These are phyloP conservation scores for Candida dajiaensis DNA, from an alignment of 805 yeast species.

Conservation along the genomic window DNA sequence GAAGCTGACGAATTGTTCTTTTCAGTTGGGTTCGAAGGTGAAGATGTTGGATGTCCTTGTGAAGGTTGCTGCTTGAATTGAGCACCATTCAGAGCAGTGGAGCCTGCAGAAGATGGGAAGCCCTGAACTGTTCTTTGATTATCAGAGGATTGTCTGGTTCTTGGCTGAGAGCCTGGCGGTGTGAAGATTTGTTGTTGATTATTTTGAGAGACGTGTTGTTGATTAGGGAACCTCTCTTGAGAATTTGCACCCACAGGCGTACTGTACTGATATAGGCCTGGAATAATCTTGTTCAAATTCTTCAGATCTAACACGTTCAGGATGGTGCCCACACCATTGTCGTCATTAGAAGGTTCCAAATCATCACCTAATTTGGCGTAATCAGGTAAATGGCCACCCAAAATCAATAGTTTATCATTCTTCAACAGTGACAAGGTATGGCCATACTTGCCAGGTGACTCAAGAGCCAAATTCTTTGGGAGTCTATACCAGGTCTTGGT, in stretches of 20 bases:
- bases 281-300: constrained; percentile 28
- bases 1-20: constrained; percentile 3
- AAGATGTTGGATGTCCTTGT: background rate
- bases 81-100: background rate
- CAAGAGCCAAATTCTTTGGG: constrained; percentile 36
- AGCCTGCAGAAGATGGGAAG: background rate
- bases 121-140: background rate
- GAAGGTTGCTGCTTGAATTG: background rate
- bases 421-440: constrained; percentile 75
- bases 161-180: constrained; percentile 7
- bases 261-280: constrained; percentile 31
- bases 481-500: constrained; percentile 69
- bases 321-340: constrained; percentile 52
- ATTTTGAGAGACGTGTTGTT: constrained; percentile 3
- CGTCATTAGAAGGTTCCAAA: constrained; percentile 46
- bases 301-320: constrained; percentile 58
- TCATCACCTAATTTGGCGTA: constrained; percentile 46
- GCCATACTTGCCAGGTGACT: constrained; percentile 85
- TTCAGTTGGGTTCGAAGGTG: background rate
- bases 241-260: constrained; percentile 25
- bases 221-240: constrained; percentile 18
- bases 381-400: constrained; percentile 90
- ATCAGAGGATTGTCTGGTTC: background rate
- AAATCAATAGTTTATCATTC: constrained; percentile 64
- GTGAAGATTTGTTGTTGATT: constrained; percentile 8